Conservation (phyloP, 192 early-diverging fungal genomes). For the Coemansia sp. region DNA sequence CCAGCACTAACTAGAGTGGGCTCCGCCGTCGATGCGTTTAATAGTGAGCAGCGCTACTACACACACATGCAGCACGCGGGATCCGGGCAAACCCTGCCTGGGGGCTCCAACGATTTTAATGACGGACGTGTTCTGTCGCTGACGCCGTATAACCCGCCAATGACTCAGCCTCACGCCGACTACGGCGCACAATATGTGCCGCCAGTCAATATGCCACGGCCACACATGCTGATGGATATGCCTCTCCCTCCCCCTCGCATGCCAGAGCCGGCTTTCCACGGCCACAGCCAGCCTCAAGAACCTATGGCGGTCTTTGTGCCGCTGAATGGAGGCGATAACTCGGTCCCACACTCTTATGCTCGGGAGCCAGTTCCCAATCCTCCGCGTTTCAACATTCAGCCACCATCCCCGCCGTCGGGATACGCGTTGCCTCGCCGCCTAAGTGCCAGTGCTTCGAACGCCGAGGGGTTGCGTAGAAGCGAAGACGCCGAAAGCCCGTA, state of each 20-base stretch:
- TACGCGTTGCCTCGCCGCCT: not conserved
- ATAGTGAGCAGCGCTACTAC: slow-evolving; percentile 21
- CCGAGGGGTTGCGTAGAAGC: slow-evolving; percentile 1
- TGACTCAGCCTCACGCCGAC: not conserved
- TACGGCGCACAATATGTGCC: not conserved
- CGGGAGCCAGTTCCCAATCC: not conserved
- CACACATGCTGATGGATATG: slow-evolving; percentile 1
- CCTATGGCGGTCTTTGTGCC: not conserved
- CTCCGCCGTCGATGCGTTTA: slow-evolving; percentile 31
- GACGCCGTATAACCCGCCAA: slow-evolving; percentile 3
- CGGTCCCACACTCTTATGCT: not conserved
- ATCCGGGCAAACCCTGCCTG: not conserved
- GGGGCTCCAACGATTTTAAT: not conserved
- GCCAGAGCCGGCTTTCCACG: slow-evolving; percentile 1
- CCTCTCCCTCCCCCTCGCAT: not conserved
- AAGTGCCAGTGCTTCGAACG: slow-evolving; percentile 1
- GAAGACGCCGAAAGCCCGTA: slow-evolving; percentile 20
- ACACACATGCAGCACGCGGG: not conserved
- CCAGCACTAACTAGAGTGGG: not conserved
- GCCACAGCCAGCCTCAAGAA: not conserved
- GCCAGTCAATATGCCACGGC: not conserved
- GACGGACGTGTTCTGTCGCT: slow-evolving; percentile 3
- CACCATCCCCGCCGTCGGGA: not conserved
- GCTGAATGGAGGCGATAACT: not conserved
- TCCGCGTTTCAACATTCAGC: not conserved